A percentile compares a stretch with the other conserved stretches of the same genome.
Conservation (phyloP, 116 monocot genomes). For the Iris pallida region DNA sequence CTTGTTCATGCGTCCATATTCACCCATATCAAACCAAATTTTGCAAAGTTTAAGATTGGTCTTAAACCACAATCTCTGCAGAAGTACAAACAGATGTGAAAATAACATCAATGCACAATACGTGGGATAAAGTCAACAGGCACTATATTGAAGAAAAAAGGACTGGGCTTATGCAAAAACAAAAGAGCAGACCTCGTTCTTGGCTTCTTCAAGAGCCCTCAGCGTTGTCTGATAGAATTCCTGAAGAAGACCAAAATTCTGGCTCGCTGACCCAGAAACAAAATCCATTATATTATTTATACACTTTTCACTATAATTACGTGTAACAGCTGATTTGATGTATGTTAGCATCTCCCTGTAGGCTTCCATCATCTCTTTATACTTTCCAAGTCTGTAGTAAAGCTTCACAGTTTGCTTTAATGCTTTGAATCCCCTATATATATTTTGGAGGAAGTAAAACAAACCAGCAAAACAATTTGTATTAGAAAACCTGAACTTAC, state of each 20-base stretch:
- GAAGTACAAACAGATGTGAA: constrained; percentile 1
- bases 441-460: background rate
- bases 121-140: background rate
- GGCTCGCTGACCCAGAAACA: constrained; percentile 86
- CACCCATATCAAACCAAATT: constrained; percentile 96
- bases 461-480: background rate
- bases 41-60: constrained; percentile 96
- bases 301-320: constrained; percentile 97
- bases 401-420: constrained; percentile 94
- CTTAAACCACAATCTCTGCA: constrained; percentile 94
- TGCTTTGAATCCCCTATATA: constrained; percentile 81
- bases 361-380: constrained; percentile 89
- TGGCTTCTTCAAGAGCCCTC: constrained; percentile 87
- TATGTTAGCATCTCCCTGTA: constrained; percentile 92
- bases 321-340: constrained; percentile 87
- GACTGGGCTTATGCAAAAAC: too few species aligned
- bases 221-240: constrained; percentile 90
- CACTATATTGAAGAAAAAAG: background rate
- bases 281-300: constrained; percentile 98
- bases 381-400: constrained; percentile 76
- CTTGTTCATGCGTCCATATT: constrained; percentile 94
- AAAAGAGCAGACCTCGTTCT: constrained; percentile 59
- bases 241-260: constrained; percentile 84
- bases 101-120: background rate
- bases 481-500: too few species aligned